A percentile compares a stretch with the other conserved stretches of the same genome.
Conservation (phyloP, 768 basidiomycete genomes). For the Suillus paluster region DNA sequence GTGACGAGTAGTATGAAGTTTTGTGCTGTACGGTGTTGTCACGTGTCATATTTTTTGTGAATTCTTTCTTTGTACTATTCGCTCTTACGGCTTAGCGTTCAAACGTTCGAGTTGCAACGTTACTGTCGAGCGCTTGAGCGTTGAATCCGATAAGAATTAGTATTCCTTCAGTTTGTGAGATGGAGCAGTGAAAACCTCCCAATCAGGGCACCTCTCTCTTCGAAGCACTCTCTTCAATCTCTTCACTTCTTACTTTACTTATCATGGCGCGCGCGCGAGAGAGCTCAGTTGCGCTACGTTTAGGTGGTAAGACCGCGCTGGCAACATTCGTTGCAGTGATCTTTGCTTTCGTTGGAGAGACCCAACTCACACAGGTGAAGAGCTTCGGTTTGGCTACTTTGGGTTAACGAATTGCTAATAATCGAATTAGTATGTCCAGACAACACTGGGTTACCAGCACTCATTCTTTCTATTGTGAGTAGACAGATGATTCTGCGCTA, state of each 20-base stretch:
- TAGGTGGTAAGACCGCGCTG: conserved; percentile 54
- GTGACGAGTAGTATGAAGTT: neutral
- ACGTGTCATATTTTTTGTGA: conserved; percentile 5
- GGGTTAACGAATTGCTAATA: conserved; percentile 9
- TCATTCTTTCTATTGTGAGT: conserved; percentile 89
- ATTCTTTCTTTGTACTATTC: too few relatives aligned
- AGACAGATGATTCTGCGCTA: neutral
- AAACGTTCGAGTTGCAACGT: neutral
- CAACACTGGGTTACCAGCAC: conserved; percentile 75
- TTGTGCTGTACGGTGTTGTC: conserved; percentile 1
- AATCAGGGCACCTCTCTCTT: neutral
- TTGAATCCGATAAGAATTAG: neutral
- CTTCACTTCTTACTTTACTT: neutral
- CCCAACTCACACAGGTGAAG: conserved; percentile 74
- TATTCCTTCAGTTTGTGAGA: neutral
- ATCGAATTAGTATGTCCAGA: conserved; percentile 72
- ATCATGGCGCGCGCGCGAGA: conserved; percentile 10
- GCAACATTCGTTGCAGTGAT: conserved; percentile 63
- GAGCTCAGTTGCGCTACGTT: conserved; percentile 21
- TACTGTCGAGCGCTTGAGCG: too few relatives aligned
- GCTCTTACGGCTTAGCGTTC: neutral
- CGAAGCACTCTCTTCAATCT: neutral
- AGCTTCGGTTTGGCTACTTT: neutral
- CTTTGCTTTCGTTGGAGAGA: conserved; percentile 77
- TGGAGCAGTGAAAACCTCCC: neutral